Evolutionary conservation across 208 protist genomes (phyloP).

Genomic region (Trypanosoma congolense): DNA sequence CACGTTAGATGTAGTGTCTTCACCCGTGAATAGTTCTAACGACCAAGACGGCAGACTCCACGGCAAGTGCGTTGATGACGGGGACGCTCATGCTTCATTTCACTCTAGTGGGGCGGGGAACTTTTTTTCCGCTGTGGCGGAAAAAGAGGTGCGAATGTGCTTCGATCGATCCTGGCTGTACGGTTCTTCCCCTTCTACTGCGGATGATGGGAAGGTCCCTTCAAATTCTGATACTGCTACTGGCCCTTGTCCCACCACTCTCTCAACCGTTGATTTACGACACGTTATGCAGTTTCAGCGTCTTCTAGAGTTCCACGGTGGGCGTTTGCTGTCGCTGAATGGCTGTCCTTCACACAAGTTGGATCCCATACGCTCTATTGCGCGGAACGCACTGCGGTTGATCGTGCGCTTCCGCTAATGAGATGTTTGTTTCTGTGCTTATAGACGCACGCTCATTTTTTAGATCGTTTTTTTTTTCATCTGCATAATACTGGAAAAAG

Average conservation of each 20-base stretch:
- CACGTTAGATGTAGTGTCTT: constrained; percentile 4
- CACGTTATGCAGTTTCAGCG: constrained; percentile 9
- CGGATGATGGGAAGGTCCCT: not conserved
- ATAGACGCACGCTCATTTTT: not conserved
- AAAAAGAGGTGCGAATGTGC: constrained; percentile 2
- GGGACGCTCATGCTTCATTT: no score
- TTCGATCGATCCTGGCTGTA: not conserved
- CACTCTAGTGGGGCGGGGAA: not conserved
- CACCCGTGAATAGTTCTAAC: no score
- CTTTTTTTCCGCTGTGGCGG: not conserved
- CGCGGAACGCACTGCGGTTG: constrained; percentile 4
- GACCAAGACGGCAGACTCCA: not conserved
- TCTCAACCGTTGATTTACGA: constrained; percentile 6
- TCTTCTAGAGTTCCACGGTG: constrained; percentile 2
- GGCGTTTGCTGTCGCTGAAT: constrained; percentile 13
- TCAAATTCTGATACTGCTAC: not conserved
- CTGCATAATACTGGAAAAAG: no score
- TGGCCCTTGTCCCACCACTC: not conserved
- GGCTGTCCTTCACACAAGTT: constrained; percentile 22
- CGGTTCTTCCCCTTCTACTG: not conserved
- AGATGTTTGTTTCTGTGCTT: no score
- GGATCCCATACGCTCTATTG: constrained; percentile 8
- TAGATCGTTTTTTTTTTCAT: no score
- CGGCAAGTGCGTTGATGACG: not conserved
- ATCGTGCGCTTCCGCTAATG: constrained; percentile 27